Evolutionary conservation across 1,284 basidiomycete genomes (phyloP), one percentile per base, ranked within the genome.

Genomic region (Agroathelia rolfsii): DNA sequence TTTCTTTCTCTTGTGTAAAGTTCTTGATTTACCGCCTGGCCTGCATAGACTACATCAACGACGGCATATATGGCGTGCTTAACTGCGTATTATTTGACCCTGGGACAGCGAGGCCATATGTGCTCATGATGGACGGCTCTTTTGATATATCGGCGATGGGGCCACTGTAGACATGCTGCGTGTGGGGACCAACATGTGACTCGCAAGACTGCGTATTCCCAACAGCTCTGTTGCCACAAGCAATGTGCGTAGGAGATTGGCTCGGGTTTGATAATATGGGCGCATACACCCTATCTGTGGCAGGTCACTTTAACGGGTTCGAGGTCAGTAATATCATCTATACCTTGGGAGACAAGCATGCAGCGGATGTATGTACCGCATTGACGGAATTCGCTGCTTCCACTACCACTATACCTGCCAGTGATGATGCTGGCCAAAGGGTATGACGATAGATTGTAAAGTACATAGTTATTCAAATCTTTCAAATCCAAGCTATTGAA

Each of bases 61-160:
- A 81, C 52, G 77, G 78, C 35, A 75, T 82, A 18, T 86, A 84
- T 59, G 79, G 79, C 30, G 76, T 80, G 19, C 84, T 85, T 70
- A 83, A 85, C 64, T 92, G 88, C 59, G 86, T 89, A 58, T 66
- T 94, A 52, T 94, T 93, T 57, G 89, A 94, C 60, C 90, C 93
- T 60, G 86, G 90, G 52, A 72, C 78, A 39, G 82, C 87, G 12
- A 72, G 82, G 49, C 89, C 89, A 24, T 79, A 86, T 55, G 84
- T 89, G 17, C 66, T 93, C 32, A 68, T 69, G n/a, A n/a, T 38
- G 37, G 30, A 34, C n/a, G 36, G 36, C 14, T 41, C 39, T 30
- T 41, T 41, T 31, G 36, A 41, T 24, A 24, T 41, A 16, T 37
- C 39, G 18, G 31, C 33, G 10, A 15, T 37, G 28, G 39, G 32